Evolutionary conservation across 495 filamentous ascomycete genomes (phyloP), one percentile per base, ranked within the genome.

Genomic region (Hyphodiscus hymeniophilus): DNA sequence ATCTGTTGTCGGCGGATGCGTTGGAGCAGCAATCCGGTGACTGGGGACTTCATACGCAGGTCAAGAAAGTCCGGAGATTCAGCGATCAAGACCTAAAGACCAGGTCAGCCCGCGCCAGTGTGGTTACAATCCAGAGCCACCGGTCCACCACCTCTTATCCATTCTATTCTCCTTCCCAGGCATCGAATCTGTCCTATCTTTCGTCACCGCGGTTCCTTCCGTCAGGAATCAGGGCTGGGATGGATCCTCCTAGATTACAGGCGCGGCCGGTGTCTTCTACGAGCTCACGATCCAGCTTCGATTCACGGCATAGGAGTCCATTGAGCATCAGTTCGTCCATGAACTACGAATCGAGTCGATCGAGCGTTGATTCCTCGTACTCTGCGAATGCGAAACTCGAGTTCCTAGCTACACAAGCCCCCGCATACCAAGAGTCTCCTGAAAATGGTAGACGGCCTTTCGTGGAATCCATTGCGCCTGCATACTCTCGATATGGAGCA

Each of bases 41-140:
- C n/a, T 2, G 18, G 8, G 34, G 34, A 38, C n/a, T 16, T 2
- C n/a, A 20, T 11, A 38, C n/a, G n/a, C n/a, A 15, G 3, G 18
- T 38, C 7, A 2, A 4, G 8, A 6, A 16, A 15, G 18, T 15
- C 1, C n/a, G 18, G 2, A 39, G 41, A 38, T 49, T 15, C 45
- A 56, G 54, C 38, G 44, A 52, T 17, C 54, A 56, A 28, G 49
- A 52, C 33, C n/a, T 42, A 28, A 48, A 47, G 40, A 56, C 54
- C 21, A 24, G 45, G 7, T 21, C 12, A 15, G 54, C 49, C 36
- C 44, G 54, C 38, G 45, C 49, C 33, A 48, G 48, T 16, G 34
- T 52, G 0, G 30, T 24, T 16, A 5, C 18, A 26, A 7, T 44
- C 12, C 38, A 47, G 13, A 48, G 48, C 23, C 54, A 56, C 30